A percentile compares a stretch with the other conserved stretches of the same genome.
phyloP scores from a whole-genome alignment of 441 rosid genomes.

The Sinapis alba region DNA sequence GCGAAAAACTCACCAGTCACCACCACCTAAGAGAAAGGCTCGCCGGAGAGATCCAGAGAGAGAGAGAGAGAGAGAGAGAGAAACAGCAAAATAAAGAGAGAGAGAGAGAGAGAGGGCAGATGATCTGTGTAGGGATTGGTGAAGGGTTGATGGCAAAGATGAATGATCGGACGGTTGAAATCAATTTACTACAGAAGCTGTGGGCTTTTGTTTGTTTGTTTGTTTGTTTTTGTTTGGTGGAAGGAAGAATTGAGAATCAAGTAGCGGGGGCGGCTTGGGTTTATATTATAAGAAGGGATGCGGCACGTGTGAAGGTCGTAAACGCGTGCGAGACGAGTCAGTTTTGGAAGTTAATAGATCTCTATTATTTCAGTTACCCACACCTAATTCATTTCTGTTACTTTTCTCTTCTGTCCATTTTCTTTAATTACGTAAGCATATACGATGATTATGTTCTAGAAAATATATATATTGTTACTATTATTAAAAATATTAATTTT shows the following conservation, averaged over 20 bases:
- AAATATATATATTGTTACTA: neutral
- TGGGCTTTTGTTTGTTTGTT: neutral
- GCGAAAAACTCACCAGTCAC: conserved; percentile 30
- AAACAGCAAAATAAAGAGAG: neutral
- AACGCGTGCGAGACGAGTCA: conserved; percentile 37
- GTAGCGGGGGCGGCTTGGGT: neutral
- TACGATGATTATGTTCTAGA: conserved; percentile 2
- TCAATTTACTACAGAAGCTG: conserved; percentile 19
- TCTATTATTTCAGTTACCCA: conserved; percentile 14
- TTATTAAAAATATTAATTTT: neutral
- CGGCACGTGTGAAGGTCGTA: conserved; percentile 25
- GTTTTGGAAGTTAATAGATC: conserved; percentile 35
- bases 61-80: conserved; percentile 14
- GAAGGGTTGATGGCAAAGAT: conserved; percentile 27
- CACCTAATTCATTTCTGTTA: conserved; percentile 10
- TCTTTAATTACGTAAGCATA: conserved; percentile 19
- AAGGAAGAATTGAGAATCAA: neutral
- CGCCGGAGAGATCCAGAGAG: conserved; percentile 35
- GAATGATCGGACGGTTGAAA: conserved; percentile 37
- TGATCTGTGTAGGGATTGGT: conserved; percentile 31
- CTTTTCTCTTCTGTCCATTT: neutral
- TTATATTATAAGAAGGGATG: conserved; percentile 22
- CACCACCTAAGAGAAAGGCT: conserved; percentile 29
- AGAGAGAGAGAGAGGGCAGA: neutral
- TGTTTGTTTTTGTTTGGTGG: neutral